Evolutionary conservation across 176 grass and related monocot species (phyloP).

Genomic region (Chloris gayana): DNA sequence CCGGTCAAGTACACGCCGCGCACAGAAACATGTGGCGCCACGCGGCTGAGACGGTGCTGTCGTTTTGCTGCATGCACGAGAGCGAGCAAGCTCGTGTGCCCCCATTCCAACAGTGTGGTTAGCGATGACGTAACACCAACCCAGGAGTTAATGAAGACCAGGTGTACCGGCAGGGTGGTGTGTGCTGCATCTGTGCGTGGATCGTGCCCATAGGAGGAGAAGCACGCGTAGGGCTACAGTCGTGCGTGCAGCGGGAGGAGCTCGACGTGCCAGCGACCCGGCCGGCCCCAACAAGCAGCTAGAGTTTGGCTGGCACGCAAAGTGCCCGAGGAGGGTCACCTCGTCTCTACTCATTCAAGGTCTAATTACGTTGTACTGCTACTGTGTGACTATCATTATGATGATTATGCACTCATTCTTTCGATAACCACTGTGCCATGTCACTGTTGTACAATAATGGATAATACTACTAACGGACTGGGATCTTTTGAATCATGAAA

Average conservation of each 20-base stretch:
- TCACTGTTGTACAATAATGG: not conserved
- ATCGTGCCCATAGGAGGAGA: not conserved
- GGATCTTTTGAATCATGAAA: not conserved
- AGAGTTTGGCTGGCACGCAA: slow-evolving; percentile 40
- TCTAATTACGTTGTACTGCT: not conserved
- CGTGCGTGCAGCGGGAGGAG: not conserved
- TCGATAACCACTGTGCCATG: not conserved
- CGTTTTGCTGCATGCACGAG: not conserved
- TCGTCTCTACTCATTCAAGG: not conserved
- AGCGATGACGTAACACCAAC: not conserved
- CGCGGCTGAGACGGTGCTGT: not conserved
- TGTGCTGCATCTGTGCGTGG: not conserved
- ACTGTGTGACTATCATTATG: not conserved
- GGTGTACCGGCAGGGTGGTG: not conserved
- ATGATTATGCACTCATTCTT: not conserved
- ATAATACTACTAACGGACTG: no score
- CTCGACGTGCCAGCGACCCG: slow-evolving; percentile 45
- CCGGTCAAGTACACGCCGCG: slow-evolving; percentile 4
- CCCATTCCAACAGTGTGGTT: not conserved
- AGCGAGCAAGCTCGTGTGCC: not conserved
- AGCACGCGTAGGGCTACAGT: not conserved
- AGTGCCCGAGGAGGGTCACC: not conserved
- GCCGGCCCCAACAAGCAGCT: no score
- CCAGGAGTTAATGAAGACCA: not conserved
- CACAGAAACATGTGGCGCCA: no score